Evolutionary conservation across 73 alveolate genomes (phyloP), one percentile per base, ranked within the genome.

Genomic region (Blepharisma stoltei): DNA sequence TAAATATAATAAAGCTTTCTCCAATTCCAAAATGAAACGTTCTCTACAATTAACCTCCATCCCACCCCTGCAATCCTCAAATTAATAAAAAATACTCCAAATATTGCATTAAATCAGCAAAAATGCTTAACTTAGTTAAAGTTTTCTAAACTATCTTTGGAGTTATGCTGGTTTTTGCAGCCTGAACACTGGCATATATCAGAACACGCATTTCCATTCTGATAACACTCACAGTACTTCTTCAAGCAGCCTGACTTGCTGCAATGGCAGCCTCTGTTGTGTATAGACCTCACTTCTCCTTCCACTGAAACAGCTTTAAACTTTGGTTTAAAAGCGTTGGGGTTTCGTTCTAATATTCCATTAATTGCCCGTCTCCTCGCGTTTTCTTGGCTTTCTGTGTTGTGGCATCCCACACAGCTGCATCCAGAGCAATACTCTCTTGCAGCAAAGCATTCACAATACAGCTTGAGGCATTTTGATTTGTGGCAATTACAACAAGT

Each of bases 391-490:
- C 69, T 79, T 6, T 78, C 73, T 44, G 76, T 81, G 44, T 86
- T 86, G 73, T 81, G 69, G 76, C 94, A 86, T n/a, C 86, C 88
- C 55, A 66, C 68, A 76, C 94, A 86, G 69, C 71, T 78, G 76
- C 94, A 86, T 23, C 80, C 71, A 32, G 73, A 69, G 70, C 94
- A 86, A 37, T 70, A 82, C 44, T 82, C 85, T 6, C 85, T 81
- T 27, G 81, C 60, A 23, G 89, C 83, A 67, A 87, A 87, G 77
- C 94, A 87, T 76, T 87, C 94, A 44, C 94, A 87, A 50, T 87
- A 87, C 23, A 87, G 86, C 71, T 87, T 87, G 7, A 87, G 78
- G 67, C 94, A 87, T 48, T 55, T 77, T 6, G 90, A 81, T 44
- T 87, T 87, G 78, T 82, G 86, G 78, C 94, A 87, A 53, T 82